Percentiles rank a stretch among this genome's conserved stretches.
Evolutionary conservation across 2,329 filamentous ascomycete genomes (phyloP).

Genomic region (Colletotrichum liaoningense): DNA sequence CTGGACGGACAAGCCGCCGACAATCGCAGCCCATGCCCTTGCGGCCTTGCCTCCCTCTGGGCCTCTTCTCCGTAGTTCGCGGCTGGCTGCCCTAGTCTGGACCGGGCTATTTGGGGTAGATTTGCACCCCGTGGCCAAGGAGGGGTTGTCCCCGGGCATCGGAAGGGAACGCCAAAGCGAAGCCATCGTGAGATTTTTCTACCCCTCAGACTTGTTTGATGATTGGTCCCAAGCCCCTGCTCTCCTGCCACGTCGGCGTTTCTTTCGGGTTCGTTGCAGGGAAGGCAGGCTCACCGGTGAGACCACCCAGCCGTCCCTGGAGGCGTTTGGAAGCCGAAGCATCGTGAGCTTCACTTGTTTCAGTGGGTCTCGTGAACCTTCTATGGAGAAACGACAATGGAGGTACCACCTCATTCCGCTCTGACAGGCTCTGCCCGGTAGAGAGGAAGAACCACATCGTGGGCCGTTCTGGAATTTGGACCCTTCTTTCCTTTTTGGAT

Average conservation of each 20-base stretch:
- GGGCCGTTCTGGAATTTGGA: constrained; percentile 9
- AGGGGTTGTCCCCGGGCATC: neutral
- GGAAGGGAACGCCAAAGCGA: constrained; percentile 30
- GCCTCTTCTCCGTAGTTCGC: constrained; percentile 24
- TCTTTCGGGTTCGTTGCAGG: constrained; percentile 24
- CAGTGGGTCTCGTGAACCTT: constrained; percentile 20
- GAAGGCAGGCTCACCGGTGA: neutral
- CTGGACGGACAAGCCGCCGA: neutral
- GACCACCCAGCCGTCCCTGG: neutral
- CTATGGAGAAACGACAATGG: constrained; percentile 15
- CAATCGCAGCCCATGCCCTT: constrained; percentile 8
- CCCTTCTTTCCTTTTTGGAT: neutral
- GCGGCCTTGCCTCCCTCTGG: neutral
- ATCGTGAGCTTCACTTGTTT: constrained; percentile 21
- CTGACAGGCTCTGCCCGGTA: neutral
- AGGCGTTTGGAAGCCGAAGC: neutral
- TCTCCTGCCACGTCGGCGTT: constrained; percentile 27
- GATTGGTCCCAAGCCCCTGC: constrained; percentile 1
- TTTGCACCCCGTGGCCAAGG: constrained; percentile 17
- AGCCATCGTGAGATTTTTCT: constrained; percentile 33
- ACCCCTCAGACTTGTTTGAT: neutral
- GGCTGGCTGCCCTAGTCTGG: constrained; percentile 23
- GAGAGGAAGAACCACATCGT: constrained; percentile 10
- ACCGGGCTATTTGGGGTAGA: constrained; percentile 23
- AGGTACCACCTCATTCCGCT: neutral